A percentile compares a stretch with the other conserved stretches of the same genome.
Evolutionary conservation across 306 rosid genomes (phyloP).

Genomic region (Cicer pinnatifidum): DNA sequence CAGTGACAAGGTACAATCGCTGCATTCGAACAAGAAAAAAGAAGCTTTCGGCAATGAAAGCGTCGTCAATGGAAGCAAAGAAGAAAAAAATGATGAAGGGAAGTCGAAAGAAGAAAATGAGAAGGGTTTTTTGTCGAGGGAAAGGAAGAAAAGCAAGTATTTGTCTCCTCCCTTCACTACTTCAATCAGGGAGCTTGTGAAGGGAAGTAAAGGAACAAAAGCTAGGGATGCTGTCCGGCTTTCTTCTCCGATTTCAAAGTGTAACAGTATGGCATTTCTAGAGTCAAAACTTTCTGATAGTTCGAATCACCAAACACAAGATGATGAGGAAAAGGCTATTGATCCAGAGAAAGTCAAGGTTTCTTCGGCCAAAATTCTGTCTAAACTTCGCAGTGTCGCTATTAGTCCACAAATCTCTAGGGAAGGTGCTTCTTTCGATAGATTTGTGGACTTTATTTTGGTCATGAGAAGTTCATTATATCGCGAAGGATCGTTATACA

Average conservation of each 20-base stretch:
- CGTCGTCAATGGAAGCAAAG: constrained; percentile 29
- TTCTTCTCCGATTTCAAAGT: constrained; percentile 35
- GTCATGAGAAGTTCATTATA: constrained; percentile 63
- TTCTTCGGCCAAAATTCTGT: constrained; percentile 50
- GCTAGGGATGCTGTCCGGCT: background rate
- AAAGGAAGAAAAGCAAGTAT: constrained; percentile 86
- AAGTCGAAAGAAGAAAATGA: constrained; percentile 44
- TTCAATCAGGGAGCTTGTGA: constrained; percentile 47
- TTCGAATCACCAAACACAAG: constrained; percentile 45
- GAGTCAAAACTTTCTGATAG: constrained; percentile 40
- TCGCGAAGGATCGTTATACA: constrained; percentile 51
- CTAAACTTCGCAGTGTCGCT: constrained; percentile 55
- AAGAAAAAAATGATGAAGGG: constrained; percentile 41
- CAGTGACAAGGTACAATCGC: constrained; percentile 25
- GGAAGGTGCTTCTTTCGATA: constrained; percentile 46
- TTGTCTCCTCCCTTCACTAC: constrained; percentile 83
- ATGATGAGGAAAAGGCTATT: constrained; percentile 41
- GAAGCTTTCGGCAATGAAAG: constrained; percentile 27
- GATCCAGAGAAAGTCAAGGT: constrained; percentile 58
- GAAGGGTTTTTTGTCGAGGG: constrained; percentile 53
- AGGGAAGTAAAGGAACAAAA: constrained; percentile 43
- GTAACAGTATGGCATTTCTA: constrained; percentile 34
- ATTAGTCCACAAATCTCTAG: constrained; percentile 45
- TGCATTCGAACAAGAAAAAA: constrained; percentile 45
- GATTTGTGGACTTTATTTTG: constrained; percentile 51